A percentile compares a stretch with the other conserved stretches of the same genome.
Conservation (phyloP, 352 stramenopile species). For the Pseudoperonospora humuli region DNA sequence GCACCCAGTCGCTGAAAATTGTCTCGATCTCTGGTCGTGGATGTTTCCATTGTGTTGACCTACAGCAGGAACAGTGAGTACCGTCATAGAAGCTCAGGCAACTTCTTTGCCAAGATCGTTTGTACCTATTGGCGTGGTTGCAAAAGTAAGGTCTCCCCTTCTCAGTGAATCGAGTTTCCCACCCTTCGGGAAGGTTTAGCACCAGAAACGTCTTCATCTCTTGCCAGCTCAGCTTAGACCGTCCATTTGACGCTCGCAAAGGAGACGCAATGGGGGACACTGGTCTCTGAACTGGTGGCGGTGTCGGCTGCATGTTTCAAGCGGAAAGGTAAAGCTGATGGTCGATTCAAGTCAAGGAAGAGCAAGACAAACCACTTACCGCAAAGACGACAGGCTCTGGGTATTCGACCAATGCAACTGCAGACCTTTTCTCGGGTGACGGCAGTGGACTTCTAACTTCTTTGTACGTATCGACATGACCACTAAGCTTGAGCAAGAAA, state of each 20-base stretch:
- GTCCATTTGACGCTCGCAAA: constrained; percentile 6
- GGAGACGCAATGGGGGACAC: constrained; percentile 24
- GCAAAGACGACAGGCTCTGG: constrained; percentile 17
- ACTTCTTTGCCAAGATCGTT: too few relatives aligned
- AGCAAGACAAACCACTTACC: constrained; percentile 6
- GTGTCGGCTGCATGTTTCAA: constrained; percentile 25
- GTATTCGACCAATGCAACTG: too few relatives aligned
- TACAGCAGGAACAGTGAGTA: too few relatives aligned
- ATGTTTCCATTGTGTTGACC: constrained; percentile 84
- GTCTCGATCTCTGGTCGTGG: constrained; percentile 60
- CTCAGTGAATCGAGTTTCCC: constrained; percentile 76
- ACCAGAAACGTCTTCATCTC: constrained; percentile 69
- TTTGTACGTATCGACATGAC: constrained; percentile 49
- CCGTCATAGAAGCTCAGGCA: too few relatives aligned
- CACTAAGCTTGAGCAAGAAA: too few relatives aligned
- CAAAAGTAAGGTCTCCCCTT: constrained; percentile 81
- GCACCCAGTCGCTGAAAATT: constrained; percentile 71
- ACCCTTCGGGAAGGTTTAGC: constrained; percentile 64
- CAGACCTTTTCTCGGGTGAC: too few relatives aligned
- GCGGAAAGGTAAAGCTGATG: too few relatives aligned
- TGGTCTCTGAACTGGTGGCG: constrained; percentile 7
- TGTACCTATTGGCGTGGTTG: constrained; percentile 62
- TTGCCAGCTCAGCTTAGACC: constrained; percentile 52
- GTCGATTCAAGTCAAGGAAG: not conserved
- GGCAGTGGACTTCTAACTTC: too few relatives aligned